Evolutionary conservation across 1,284 basidiomycete genomes (phyloP), one percentile per base, ranked within the genome.

Genomic region (Hemileia vastatrix): DNA sequence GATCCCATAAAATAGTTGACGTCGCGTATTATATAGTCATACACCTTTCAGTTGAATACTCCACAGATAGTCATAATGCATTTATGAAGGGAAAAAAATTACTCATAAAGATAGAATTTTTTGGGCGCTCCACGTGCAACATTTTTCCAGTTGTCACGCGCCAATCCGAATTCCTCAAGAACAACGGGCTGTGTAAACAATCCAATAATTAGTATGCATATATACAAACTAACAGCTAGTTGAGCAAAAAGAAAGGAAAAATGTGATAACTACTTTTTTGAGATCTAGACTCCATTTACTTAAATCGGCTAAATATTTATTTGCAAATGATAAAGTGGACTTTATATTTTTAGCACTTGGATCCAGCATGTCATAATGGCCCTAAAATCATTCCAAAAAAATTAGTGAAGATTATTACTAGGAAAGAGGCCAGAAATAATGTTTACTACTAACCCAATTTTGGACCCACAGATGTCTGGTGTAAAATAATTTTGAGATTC

Each of bases 121-220:
- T 50, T 63, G 6, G 60, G 60, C 18, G 56, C 60, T 13, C 60
- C 60, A 44, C 56, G 55, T 5, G 27, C 60, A 2, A 63, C 52
- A 54, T 69, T 69, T 31, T 64, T 53, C 69, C 69, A 70, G 44
- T 70, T 69, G 54, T 70, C 68, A 11, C 69, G 53, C 0, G 69
- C 66, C 67, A 70, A 67, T 18, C 69, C 69, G 45, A 70, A 70
- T 51, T 70, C 69, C 47, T 70, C 69, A n/a, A 70, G 60, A 24
- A 68, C 53, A 4, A 70, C 65, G 1, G 69, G 69, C 57, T 70
- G 65, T 48, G 48, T 36, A n/a, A 63, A 24, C 3, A 64, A 54
- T 6, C 23, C n/a, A n/a, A n/a, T n/a, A n/a, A n/a, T n/a, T n/a
- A n/a, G n/a, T n/a, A n/a, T n/a, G n/a, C n/a, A n/a, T n/a, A n/a